phyloP scores from a whole-genome alignment of 1,139 yeast genomes.

The Wickerhamomyces sp. region DNA sequence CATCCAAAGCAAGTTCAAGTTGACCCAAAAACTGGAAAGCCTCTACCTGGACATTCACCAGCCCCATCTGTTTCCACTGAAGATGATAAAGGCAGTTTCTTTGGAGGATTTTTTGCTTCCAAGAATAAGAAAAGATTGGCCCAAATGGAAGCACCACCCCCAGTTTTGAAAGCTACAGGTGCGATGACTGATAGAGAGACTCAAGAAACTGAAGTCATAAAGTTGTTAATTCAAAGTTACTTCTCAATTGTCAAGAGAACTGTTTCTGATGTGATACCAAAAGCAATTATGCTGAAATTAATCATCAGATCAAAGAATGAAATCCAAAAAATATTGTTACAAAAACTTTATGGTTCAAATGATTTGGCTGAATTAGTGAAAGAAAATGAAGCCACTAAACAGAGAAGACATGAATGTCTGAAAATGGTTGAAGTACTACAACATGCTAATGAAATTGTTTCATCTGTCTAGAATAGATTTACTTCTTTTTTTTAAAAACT shows the following conservation, averaged over 20 bases:
- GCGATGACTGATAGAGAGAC: constrained; percentile 93
- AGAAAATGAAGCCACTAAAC: constrained; percentile 90
- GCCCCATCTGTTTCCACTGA: constrained; percentile 30
- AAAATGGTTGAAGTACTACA: constrained; percentile 90
- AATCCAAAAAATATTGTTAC: constrained; percentile 85
- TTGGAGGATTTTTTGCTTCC: constrained; percentile 90
- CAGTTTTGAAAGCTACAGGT: constrained; percentile 91
- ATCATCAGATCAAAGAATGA: constrained; percentile 81
- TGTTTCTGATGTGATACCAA: constrained; percentile 89
- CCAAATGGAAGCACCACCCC: constrained; percentile 96
- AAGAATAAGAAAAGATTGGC: constrained; percentile 93
- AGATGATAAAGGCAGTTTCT: constrained; percentile 67
- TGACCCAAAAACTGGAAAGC: constrained; percentile 92
- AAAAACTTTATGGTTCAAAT: constrained; percentile 75
- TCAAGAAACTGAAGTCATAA: constrained; percentile 95
- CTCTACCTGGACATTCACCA: constrained; percentile 39
- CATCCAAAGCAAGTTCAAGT: constrained; percentile 83
- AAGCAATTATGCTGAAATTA: constrained; percentile 90
- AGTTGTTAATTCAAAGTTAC: constrained; percentile 84
- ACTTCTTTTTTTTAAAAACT: neutral
- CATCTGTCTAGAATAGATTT: constrained; percentile 63
- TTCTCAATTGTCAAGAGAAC: constrained; percentile 91
- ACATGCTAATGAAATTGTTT: constrained; percentile 88
- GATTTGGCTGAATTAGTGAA: constrained; percentile 76
- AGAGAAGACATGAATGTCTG: constrained; percentile 90